Evolutionary conservation across 768 basidiomycete species (phyloP), one percentile per base, ranked within the genome.

Genomic region (Termitomyces sp.): DNA sequence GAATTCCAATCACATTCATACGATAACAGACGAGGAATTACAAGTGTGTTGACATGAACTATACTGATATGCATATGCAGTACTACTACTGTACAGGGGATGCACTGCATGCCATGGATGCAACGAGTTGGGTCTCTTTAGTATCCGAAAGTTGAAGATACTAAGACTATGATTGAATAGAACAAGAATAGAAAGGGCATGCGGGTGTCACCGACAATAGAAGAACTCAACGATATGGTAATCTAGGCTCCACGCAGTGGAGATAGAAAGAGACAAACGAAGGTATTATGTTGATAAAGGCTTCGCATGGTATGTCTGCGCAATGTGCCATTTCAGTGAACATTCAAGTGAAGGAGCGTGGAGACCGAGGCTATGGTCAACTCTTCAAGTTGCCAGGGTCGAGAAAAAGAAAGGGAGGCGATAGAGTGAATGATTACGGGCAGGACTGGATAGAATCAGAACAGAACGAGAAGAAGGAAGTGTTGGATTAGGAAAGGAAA

Each of bases 61-160:
- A 57, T 49, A 54, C 32, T 58, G 33, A 49, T 40, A 42, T 54
- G 44, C 53, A 36, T 61, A 46, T 58, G 54, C 45, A 46, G n/a
- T 53, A 60, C 36, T 60, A 46, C 28, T 53, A 59, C 36, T 60
- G 49, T 63, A 61, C 63, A 63, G 26, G 56, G 47, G 14, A 48
- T 49, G 55, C 46, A 57, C 47, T 53, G 55, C 32, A 58, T 57
- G 52, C 33, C 36, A 47, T 59, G 28, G 38, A 51, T 48, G 40
- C 22, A 56, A 58, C 16, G 46, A 51, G n/a, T 32, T 43, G 26
- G 22, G 51, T 58, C 47, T 54, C 62, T 46, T 52, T 38, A 33
- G 48, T 36, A 58, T 55, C 50, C 46, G 45, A 47, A 51, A 56
- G 53, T 38, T 28, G 45, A 44, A 13, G 53, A 49, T 42, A 36